These are phyloP conservation scores for Pisolithus thermaeus DNA, from an alignment of 1,284 basidiomycete species.

Conservation along the genomic window DNA sequence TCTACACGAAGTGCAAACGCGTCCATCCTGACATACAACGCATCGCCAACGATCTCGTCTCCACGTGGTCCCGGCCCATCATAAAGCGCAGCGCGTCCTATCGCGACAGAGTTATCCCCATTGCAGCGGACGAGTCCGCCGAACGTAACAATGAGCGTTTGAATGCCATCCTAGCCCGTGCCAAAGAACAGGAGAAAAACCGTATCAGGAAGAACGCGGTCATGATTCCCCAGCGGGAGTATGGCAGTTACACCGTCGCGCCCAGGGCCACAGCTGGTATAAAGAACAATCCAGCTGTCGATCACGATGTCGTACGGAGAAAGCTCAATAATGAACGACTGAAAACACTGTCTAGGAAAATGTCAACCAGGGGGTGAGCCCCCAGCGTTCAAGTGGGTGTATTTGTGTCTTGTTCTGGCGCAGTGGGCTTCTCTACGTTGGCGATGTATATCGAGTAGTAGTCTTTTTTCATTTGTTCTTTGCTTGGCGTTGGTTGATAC, in stretches of 20 bases:
- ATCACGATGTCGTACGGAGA: conserved; percentile 64
- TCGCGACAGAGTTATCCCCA: conserved; percentile 66
- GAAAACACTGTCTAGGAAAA: conserved; percentile 52
- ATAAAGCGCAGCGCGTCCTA: conserved; percentile 87
- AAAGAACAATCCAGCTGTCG: conserved; percentile 45
- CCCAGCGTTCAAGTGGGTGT: background rate
- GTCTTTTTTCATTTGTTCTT: no score
- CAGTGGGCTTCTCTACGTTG: no score
- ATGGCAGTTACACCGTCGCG: conserved; percentile 71
- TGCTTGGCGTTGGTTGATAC: no score
- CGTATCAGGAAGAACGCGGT: conserved; percentile 71
- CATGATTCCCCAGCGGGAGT: conserved; percentile 63
- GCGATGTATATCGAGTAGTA: no score
- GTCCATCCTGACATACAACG: conserved; percentile 79
- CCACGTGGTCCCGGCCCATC: conserved; percentile 89
- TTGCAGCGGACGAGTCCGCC: conserved; percentile 32
- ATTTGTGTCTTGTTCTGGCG: background rate
- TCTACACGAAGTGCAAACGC: conserved; percentile 93
- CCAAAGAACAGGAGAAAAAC: conserved; percentile 61
- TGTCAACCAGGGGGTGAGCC: conserved; percentile 23
- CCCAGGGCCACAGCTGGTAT: conserved; percentile 51
- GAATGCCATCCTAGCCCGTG: conserved; percentile 65
- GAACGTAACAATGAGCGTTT: conserved; percentile 48
- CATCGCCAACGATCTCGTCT: conserved; percentile 82
- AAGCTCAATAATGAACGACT: conserved; percentile 67